Evolutionary conservation across 306 rosid genomes (phyloP).

Genomic region (Astragalus glycyphyllos): DNA sequence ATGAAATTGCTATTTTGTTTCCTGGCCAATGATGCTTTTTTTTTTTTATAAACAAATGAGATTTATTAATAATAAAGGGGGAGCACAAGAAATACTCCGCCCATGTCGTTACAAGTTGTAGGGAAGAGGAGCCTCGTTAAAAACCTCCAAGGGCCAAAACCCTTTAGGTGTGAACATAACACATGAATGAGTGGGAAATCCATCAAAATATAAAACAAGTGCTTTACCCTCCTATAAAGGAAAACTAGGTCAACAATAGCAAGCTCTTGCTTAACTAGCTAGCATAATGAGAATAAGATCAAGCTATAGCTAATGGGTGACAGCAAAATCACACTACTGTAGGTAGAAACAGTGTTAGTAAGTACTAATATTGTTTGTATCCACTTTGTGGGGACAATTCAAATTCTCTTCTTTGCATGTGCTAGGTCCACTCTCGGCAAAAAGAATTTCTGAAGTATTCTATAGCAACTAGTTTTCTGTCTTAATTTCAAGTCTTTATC

Average conservation of each 20-base stretch:
- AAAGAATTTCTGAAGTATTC: neutral
- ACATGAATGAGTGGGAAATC: too few species aligned
- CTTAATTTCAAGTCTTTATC: neutral
- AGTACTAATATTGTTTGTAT: slow-evolving; percentile 16
- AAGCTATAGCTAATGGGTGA: neutral
- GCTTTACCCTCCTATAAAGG: neutral
- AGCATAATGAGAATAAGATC: neutral
- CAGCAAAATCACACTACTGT: slow-evolving; percentile 24
- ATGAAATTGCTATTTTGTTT: too few species aligned
- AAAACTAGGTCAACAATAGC: neutral
- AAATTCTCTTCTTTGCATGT: slow-evolving; percentile 5
- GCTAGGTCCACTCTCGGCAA: slow-evolving; percentile 28
- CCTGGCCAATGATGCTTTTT: too few species aligned
- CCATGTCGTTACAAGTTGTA: too few species aligned
- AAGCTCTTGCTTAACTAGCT: neutral
- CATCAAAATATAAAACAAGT: neutral
- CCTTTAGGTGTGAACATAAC: too few species aligned
- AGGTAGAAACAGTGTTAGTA: neutral
- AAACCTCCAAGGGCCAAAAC: too few species aligned
- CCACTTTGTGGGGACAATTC: slow-evolving; percentile 23
- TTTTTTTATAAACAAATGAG: too few species aligned
- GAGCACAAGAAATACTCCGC: too few species aligned
- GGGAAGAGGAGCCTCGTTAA: too few species aligned
- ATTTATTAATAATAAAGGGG: too few species aligned
- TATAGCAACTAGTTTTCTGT: neutral